Percentiles rank a stretch among this genome's conserved stretches.
Evolutionary conservation across 2,329 filamentous ascomycete species (phyloP).

Genomic region (Fusarium ramigenum): DNA sequence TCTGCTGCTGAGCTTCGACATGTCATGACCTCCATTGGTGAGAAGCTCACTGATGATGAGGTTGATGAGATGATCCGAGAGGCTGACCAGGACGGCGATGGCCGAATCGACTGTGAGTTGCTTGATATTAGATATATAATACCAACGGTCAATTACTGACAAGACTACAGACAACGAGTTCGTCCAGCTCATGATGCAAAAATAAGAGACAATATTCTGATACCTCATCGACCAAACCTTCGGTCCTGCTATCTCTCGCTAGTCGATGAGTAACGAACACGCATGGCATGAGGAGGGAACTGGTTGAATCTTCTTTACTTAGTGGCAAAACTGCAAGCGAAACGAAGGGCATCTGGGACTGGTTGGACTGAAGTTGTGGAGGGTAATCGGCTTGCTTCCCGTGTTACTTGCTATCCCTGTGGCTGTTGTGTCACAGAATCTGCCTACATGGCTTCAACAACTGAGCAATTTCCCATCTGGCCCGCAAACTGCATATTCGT

Average conservation of each 20-base stretch:
- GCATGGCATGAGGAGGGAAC: conserved; percentile 27
- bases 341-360: conserved; percentile 41
- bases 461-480: conserved; percentile 36
- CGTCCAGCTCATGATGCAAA: conserved; percentile 96
- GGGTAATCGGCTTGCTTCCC: conserved; percentile 37
- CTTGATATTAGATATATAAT: neutral
- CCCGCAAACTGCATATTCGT: conserved; percentile 1
- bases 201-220: conserved; percentile 63
- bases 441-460: conserved; percentile 35
- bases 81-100: conserved; percentile 89
- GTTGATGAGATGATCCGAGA: conserved; percentile 95
- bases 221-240: conserved; percentile 38
- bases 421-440: conserved; percentile 33
- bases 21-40: conserved; percentile 91
- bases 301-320: conserved; percentile 42
- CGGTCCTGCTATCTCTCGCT: conserved; percentile 27
- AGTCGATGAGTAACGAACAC: conserved; percentile 26
- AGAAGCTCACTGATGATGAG: conserved; percentile 91
- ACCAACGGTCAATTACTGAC: conserved; percentile 26
- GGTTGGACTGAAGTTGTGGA: conserved; percentile 41
- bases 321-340: conserved; percentile 47
- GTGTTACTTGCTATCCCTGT: conserved; percentile 40
- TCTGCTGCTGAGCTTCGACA: conserved; percentile 88
- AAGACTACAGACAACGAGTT: conserved; percentile 80
- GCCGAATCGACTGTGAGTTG: conserved; percentile 83